Evolutionary conservation across 2,329 filamentous ascomycete genomes (phyloP).

Genomic region (Orbilia blumenaviensis): DNA sequence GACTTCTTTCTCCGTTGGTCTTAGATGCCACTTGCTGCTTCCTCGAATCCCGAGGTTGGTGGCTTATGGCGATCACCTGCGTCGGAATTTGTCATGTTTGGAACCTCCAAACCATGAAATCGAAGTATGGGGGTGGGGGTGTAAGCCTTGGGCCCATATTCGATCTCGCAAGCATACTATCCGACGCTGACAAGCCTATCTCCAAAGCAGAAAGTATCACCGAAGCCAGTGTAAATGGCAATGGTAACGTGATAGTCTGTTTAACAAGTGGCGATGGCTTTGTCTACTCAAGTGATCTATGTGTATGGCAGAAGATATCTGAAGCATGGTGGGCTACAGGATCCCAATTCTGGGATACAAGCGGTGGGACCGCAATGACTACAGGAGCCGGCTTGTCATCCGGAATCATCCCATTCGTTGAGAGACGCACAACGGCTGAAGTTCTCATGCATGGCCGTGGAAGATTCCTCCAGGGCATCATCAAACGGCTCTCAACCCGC

Average conservation of each 20-base stretch:
- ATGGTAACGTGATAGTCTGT: constrained; percentile 85
- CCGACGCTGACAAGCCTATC: constrained; percentile 73
- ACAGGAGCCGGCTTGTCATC: constrained; percentile 74
- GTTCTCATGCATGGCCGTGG: constrained; percentile 89
- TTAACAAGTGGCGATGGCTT: constrained; percentile 95
- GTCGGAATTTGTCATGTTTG: constrained; percentile 91
- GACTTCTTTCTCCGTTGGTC: constrained; percentile 83
- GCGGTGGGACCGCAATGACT: constrained; percentile 75
- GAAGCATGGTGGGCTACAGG: constrained; percentile 98
- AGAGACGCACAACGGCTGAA: constrained; percentile 93
- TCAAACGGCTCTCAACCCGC: constrained; percentile 85
- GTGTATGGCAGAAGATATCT: constrained; percentile 91
- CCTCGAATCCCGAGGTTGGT: constrained; percentile 86
- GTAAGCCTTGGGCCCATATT: constrained; percentile 82
- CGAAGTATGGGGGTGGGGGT: constrained; percentile 69
- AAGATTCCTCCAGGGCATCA: constrained; percentile 87
- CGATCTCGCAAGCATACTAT: constrained; percentile 81
- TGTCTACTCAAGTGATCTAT: constrained; percentile 85
- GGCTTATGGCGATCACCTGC: constrained; percentile 87
- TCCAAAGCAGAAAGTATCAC: constrained; percentile 78
- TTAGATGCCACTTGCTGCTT: constrained; percentile 94
- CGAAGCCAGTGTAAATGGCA: constrained; percentile 88
- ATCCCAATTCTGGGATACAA: constrained; percentile 95
- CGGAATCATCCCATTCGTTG: constrained; percentile 90
- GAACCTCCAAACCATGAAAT: constrained; percentile 83